Percentiles rank a stretch among this genome's conserved stretches.
phyloP scores from a whole-genome alignment of 1,139 yeast species.

The Spathaspora sp. region DNA sequence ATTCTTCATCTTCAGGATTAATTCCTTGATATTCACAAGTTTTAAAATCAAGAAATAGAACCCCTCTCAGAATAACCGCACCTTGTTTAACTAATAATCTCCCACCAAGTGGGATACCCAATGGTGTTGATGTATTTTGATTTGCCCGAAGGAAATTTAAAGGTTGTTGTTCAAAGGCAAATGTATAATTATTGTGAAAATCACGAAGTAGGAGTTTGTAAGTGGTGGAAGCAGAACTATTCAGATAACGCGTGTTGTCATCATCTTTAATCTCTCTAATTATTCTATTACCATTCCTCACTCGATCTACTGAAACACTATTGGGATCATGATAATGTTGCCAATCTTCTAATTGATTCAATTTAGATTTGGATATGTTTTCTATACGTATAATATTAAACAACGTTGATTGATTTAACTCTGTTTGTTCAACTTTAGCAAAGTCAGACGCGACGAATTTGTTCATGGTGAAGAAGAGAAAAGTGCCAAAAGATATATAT shows the following conservation, averaged over 20 bases:
- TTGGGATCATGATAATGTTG: conserved; percentile 38
- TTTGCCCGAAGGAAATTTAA: conserved; percentile 31
- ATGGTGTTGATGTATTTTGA: conserved; percentile 24
- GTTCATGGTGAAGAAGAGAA: background rate
- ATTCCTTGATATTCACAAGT: conserved; percentile 38
- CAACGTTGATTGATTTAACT: conserved; percentile 18
- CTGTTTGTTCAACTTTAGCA: conserved; percentile 4
- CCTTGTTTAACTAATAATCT: conserved; percentile 32
- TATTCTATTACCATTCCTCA: conserved; percentile 19
- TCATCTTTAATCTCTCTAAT: conserved; percentile 34
- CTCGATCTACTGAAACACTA: conserved; percentile 38
- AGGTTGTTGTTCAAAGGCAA: conserved; percentile 40
- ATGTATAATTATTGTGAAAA: conserved; percentile 29
- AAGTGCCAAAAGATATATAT: background rate
- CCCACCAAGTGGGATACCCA: conserved; percentile 42
- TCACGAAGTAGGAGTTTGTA: conserved; percentile 39
- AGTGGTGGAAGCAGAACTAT: conserved; percentile 14
- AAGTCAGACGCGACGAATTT: conserved; percentile 2
- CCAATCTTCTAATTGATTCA: conserved; percentile 43
- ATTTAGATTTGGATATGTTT: conserved; percentile 36
- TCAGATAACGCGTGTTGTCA: conserved; percentile 6
- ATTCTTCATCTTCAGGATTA: conserved; percentile 21
- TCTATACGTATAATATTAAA: conserved; percentile 35
- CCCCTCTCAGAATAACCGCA: conserved; percentile 34
- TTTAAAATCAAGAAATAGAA: conserved; percentile 27